Conservation (phyloP, 345 rosid genomes). For the Melastoma malabathricum region DNA sequence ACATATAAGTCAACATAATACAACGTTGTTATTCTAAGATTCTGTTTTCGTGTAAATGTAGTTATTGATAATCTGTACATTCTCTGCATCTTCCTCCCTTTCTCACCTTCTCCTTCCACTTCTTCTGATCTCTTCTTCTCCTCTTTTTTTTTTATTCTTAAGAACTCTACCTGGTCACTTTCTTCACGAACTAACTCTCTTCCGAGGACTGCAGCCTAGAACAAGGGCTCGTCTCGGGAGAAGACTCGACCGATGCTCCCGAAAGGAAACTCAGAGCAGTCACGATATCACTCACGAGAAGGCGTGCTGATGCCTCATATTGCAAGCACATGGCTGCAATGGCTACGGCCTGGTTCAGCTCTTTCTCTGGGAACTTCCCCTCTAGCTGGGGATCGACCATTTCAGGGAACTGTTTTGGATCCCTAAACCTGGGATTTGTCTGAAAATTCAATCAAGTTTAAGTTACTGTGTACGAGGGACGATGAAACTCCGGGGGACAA, state of each 20-base stretch:
- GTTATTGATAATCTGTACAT: too few relatives aligned
- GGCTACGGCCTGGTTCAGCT: constrained; percentile 73
- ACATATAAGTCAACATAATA: too few relatives aligned
- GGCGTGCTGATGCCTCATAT: constrained; percentile 65
- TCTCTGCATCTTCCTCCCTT: too few relatives aligned
- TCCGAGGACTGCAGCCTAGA: too few relatives aligned
- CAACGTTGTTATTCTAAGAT: too few relatives aligned
- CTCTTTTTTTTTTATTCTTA: too few relatives aligned
- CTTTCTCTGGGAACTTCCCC: constrained; percentile 44
- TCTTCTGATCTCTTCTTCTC: too few relatives aligned
- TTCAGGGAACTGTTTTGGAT: constrained; percentile 53
- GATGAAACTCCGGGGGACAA: too few relatives aligned
- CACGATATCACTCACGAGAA: constrained; percentile 61
- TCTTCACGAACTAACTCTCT: too few relatives aligned
- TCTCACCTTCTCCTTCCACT: too few relatives aligned
- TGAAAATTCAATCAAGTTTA: constrained; percentile 9
- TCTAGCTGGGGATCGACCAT: constrained; percentile 63
- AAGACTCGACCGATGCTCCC: constrained; percentile 1
- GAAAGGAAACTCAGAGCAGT: constrained; percentile 65
- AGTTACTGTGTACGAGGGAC: not conserved
- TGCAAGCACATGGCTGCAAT: constrained; percentile 84
- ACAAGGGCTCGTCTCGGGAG: not conserved
- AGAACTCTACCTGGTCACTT: too few relatives aligned
- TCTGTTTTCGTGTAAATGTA: too few relatives aligned
- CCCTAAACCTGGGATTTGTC: constrained; percentile 63